These are phyloP conservation scores for Talaromyces nanjingensis DNA, from an alignment of 495 filamentous ascomycete species.

Conservation along the genomic window DNA sequence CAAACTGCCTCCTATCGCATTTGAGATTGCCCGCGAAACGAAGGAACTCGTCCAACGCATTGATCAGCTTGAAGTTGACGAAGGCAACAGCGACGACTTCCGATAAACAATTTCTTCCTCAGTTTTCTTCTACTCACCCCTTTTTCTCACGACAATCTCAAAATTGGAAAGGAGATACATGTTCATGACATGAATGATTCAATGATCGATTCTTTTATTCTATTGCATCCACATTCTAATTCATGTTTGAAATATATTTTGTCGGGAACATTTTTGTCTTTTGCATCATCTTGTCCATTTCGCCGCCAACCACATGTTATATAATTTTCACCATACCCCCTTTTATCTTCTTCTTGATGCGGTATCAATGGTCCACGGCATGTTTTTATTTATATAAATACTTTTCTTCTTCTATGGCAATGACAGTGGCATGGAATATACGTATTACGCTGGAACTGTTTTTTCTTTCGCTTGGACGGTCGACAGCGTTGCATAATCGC, in stretches of 20 bases:
- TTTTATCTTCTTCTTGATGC: background rate
- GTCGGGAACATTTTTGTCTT: background rate
- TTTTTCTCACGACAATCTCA: background rate
- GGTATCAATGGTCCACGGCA: background rate
- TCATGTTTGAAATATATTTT: background rate
- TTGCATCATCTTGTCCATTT: background rate
- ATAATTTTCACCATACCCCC: background rate
- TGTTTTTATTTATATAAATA: background rate
- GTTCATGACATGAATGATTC: constrained; percentile 3
- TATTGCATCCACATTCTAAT: background rate
- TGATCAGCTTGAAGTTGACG: constrained; percentile 26
- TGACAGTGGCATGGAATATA: background rate
- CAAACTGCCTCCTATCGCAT: constrained; percentile 73
- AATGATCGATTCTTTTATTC: background rate
- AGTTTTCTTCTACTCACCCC: background rate
- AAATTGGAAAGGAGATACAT: background rate
- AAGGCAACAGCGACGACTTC: constrained; percentile 37
- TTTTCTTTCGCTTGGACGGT: background rate
- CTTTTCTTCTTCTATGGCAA: background rate
- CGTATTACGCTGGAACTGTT: background rate
- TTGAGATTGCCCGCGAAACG: constrained; percentile 77
- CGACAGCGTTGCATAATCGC: background rate
- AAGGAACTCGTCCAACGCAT: constrained; percentile 60
- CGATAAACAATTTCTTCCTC: constrained; percentile 13
- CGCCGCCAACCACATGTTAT: background rate